These are phyloP conservation scores for Rubia tinctorum DNA, from an alignment of 305 asterid genomes.

Conservation along the genomic window DNA sequence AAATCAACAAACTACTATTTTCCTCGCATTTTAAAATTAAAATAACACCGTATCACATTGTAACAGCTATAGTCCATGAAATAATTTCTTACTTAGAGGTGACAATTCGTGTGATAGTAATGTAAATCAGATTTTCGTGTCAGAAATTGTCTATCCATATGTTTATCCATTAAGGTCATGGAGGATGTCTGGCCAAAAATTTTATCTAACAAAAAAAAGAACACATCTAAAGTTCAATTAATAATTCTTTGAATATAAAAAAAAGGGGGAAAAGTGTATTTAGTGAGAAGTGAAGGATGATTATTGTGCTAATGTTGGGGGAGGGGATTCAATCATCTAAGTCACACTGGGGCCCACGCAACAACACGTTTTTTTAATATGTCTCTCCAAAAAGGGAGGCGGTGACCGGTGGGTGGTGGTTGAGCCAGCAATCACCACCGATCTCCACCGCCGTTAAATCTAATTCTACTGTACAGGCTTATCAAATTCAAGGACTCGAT, in stretches of 20 bases:
- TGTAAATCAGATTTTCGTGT: background rate
- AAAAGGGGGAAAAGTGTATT: background rate
- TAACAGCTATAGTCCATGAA: too few relatives aligned
- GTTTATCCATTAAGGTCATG: background rate
- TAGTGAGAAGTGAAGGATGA: background rate
- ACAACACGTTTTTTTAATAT: background rate
- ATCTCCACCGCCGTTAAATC: background rate
- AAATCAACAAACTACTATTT: background rate
- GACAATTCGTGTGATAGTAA: too few relatives aligned
- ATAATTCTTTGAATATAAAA: background rate
- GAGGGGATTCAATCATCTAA: background rate
- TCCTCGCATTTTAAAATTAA: too few relatives aligned
- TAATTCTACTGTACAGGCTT: background rate
- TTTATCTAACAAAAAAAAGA: background rate
- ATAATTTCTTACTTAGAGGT: too few relatives aligned
- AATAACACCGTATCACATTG: background rate
- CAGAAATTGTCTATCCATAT: background rate
- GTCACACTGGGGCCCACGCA: background rate
- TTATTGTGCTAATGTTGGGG: background rate
- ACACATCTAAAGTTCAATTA: background rate
- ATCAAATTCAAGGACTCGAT: background rate
- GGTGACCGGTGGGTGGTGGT: too few relatives aligned
- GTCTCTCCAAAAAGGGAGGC: too few relatives aligned
- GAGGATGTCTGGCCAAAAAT: background rate
- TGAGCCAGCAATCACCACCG: background rate